Percentiles rank a stretch among this genome's conserved stretches.
These are phyloP conservation scores for Tetrahymena malaccensis DNA, from an alignment of 73 alveolate species.

Conservation along the genomic window DNA sequence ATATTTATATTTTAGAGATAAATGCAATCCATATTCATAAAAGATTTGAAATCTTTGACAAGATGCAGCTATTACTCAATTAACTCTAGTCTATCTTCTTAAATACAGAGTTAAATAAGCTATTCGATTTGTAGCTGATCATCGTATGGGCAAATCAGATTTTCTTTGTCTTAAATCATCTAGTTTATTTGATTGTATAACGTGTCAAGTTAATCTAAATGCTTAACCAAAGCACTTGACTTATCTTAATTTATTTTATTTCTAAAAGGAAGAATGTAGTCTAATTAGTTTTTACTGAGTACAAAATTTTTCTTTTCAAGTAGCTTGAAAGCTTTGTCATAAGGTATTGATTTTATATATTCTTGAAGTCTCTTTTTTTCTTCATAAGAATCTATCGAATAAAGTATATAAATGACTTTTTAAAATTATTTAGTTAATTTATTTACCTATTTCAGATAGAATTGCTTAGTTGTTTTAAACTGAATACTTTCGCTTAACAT, in stretches of 20 bases:
- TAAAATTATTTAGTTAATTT: not conserved
- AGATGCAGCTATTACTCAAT: not conserved
- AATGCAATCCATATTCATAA: not conserved
- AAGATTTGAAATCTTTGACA: not conserved
- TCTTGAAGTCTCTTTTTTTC: not conserved
- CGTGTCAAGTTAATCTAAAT: not conserved
- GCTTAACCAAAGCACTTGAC: not conserved
- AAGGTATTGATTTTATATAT: not conserved
- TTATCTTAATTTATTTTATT: not conserved
- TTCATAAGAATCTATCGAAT: not conserved
- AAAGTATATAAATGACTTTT: not conserved
- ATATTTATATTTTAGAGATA: not conserved
- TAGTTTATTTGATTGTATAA: not conserved
- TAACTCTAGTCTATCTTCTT: not conserved
- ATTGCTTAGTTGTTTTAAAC: not conserved
- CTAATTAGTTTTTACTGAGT: not conserved
- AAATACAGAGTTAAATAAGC: not conserved
- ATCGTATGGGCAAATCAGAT: not conserved
- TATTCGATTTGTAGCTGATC: not conserved
- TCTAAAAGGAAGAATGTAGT: not conserved
- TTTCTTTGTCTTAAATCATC: not conserved
- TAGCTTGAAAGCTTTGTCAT: not conserved
- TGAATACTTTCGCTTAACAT: not conserved
- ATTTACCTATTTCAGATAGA: not conserved
- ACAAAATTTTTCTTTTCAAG: not conserved